Base-by-base conservation (phyloP, 2,329 filamentous ascomycete species). In the Xylariaceae sp. region DNA sequence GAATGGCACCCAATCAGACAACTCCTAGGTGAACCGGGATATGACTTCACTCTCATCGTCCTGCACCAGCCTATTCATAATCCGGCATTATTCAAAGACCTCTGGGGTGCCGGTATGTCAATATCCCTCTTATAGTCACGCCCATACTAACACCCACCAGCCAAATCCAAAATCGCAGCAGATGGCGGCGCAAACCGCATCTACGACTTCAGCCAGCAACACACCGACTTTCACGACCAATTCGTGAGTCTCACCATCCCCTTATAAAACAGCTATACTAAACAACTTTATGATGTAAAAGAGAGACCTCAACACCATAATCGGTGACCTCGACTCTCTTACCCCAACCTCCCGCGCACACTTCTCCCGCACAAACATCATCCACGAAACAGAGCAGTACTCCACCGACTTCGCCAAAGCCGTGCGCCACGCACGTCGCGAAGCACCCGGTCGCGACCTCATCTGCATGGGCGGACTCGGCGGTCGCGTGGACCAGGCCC, bases 381-480 rank as follows among this genome's bases (percentile, higher is more conserved):
- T 90, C 64, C 77, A 85, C 66, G 86, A 93, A 64, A 72, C 79
- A n/a, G 90, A 95, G 71, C 90, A 97, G 73, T 84, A 95, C 67
- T 88, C 87, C 17, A 96, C 94, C 34, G 94, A 99, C 73, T 96
- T 97, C 67, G 87, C 83, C 67, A 99, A 99, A 77, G 90, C 86
- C 67, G 82, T 88, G 18, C 62, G 45, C n/a, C 64, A 66, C 18
- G 64, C 68, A 18, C 71, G 66, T 5, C 56, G 15, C 8, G 56
- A 61, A 17, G 57, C 61, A 8, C 64, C 67, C 4, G 58, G 63
- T 13, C 64, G 47, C 13, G 82, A 93, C 68, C 85, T 96, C n/a
- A 79, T 96, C 10, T 86, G 89, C 44, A 76, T 97, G 5, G 92
- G 93, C 47, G 91, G 92, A 1, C 81, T 97, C 0, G 91, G 90